Percentiles rank a stretch among this genome's conserved stretches.
These are phyloP conservation scores for Monosporozyma servazzii DNA, from an alignment of 805 yeast genomes.

Conservation along the genomic window DNA sequence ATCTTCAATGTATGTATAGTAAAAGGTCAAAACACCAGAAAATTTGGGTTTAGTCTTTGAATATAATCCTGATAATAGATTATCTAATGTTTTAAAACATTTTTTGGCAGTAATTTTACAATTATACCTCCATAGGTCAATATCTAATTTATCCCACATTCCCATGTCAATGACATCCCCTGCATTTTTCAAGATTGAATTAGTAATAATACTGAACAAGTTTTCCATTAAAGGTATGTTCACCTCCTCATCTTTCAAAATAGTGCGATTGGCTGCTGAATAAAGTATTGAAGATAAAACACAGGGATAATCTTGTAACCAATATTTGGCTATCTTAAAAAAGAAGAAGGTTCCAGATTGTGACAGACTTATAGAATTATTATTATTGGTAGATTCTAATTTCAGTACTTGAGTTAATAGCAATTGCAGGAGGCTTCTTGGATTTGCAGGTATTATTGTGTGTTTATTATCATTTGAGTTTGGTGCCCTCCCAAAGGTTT, in stretches of 20 bases:
- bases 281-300: constrained; percentile 42
- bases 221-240: constrained; percentile 26
- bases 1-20: constrained; percentile 42
- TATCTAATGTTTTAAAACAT: constrained; percentile 38
- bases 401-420: constrained; percentile 38
- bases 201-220: constrained; percentile 28
- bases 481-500: constrained; percentile 2
- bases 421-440: constrained; percentile 34
- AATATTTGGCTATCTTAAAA: constrained; percentile 38
- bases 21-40: constrained; percentile 40
- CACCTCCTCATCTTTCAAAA: constrained; percentile 27
- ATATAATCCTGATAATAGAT: constrained; percentile 35
- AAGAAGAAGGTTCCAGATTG: constrained; percentile 39
- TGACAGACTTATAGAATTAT: constrained; percentile 26
- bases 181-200: constrained; percentile 16
- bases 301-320: constrained; percentile 46
- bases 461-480: background rate
- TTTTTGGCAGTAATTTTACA: constrained; percentile 39
- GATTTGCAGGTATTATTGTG: constrained; percentile 34
- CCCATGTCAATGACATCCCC: constrained; percentile 17
- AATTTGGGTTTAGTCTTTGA: constrained; percentile 46
- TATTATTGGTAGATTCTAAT: constrained; percentile 23
- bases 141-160: constrained; percentile 39
- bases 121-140: constrained; percentile 41
- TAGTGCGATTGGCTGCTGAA: constrained; percentile 38